Percentiles rank a stretch among this genome's conserved stretches.
These are phyloP conservation scores for Suillus weaverae DNA, from an alignment of 768 basidiomycete species.

Conservation along the genomic window DNA sequence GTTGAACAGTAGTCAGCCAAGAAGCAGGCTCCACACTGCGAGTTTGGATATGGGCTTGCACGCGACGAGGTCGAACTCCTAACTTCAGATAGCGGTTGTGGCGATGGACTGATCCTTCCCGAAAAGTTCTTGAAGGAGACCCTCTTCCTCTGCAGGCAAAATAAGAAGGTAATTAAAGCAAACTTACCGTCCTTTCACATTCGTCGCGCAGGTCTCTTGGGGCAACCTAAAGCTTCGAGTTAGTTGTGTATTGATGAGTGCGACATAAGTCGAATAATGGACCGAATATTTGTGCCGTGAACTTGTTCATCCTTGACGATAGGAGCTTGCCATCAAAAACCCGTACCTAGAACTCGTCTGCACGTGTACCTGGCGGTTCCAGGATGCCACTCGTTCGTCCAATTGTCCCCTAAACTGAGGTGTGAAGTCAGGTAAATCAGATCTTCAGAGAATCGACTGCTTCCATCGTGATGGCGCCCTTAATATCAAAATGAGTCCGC, in stretches of 20 bases:
- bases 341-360: neutral
- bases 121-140: neutral
- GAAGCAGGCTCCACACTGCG: neutral
- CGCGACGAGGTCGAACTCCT: neutral
- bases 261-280: too few species aligned
- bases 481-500: slow-evolving; percentile 3
- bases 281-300: neutral
- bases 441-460: slow-evolving; percentile 1
- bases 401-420: neutral
- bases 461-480: neutral
- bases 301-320: neutral
- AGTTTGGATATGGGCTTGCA: neutral
- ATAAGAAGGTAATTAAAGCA: neutral
- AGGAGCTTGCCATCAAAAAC: neutral
- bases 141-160: neutral
- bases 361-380: neutral
- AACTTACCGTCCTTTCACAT: neutral
- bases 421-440: neutral
- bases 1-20: neutral
- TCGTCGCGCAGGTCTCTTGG: too few species aligned
- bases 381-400: neutral
- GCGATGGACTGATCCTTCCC: neutral
- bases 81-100: neutral
- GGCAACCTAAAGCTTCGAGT: neutral
- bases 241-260: neutral